A percentile compares a stretch with the other conserved stretches of the same genome.
phyloP scores from a whole-genome alignment of 352 stramenopile species.

The Aphanomyces astaci region DNA sequence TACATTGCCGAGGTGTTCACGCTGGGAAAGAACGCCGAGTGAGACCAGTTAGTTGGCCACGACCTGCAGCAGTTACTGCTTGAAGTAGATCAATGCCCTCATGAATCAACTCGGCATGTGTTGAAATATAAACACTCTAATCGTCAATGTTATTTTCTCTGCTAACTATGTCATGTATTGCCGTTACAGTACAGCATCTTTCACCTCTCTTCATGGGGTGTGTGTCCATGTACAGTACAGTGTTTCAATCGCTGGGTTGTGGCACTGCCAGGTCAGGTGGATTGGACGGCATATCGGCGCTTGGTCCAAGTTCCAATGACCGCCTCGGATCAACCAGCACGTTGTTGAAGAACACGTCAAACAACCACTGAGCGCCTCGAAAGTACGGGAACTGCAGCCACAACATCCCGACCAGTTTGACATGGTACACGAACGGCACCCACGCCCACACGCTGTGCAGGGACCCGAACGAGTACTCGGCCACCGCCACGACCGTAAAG shows the following conservation, averaged over 20 bases:
- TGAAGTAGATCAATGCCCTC: constrained; percentile 53
- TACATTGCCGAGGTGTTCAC: constrained; percentile 61
- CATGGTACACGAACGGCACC: constrained; percentile 82
- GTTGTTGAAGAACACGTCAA: constrained; percentile 63
- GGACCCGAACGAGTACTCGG: constrained; percentile 58
- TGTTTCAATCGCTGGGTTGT: not conserved
- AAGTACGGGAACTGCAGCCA: constrained; percentile 91
- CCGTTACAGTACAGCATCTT: too few species aligned
- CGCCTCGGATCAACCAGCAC: constrained; percentile 39
- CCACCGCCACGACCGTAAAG: constrained; percentile 60
- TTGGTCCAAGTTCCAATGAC: too few species aligned
- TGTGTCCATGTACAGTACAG: too few species aligned
- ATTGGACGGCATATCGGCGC: too few species aligned
- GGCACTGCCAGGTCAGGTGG: too few species aligned
- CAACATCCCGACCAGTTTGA: constrained; percentile 75
- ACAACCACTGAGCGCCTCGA: constrained; percentile 70
- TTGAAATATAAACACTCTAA: too few species aligned
- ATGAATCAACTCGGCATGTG: constrained; percentile 35
- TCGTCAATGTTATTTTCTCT: too few species aligned
- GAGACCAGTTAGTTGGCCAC: constrained; percentile 39
- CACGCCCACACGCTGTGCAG: constrained; percentile 51
- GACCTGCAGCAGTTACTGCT: constrained; percentile 58
- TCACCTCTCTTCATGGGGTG: too few species aligned
- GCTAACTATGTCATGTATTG: too few species aligned
- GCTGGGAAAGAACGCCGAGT: constrained; percentile 37